Evolutionary conservation across 2,329 filamentous ascomycete genomes (phyloP).

Genomic region (Beauveria australis): DNA sequence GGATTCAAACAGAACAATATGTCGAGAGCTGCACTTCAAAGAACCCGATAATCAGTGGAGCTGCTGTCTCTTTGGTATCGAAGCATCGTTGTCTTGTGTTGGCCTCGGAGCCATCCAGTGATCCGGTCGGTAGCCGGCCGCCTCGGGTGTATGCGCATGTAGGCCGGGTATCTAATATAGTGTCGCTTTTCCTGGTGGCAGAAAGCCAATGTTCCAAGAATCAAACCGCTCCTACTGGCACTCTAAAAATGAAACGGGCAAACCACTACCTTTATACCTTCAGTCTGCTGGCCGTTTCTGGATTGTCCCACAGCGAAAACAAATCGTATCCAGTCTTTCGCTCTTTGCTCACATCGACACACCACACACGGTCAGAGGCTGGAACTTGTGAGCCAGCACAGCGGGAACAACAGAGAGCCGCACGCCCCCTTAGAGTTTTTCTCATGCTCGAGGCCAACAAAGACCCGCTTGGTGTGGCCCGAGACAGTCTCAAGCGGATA

Average conservation of each 20-base stretch:
- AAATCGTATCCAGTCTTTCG: conserved; percentile 9
- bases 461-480: conserved; percentile 3
- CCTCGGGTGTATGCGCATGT: conserved; percentile 4
- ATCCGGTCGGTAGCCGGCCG: conserved; percentile 8
- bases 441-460: background rate
- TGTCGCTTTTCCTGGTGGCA: background rate
- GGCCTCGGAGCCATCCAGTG: background rate
- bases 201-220: background rate
- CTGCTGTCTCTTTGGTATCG: background rate
- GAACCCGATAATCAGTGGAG: background rate
- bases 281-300: conserved; percentile 3
- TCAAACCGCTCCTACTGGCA: background rate
- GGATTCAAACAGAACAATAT: background rate
- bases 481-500: conserved; percentile 4
- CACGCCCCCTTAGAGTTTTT: conserved; percentile 5
- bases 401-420: background rate
- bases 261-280: conserved; percentile 10
- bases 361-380: background rate
- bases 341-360: conserved; percentile 2
- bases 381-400: background rate
- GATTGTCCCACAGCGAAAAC: conserved; percentile 9
- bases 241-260: background rate
- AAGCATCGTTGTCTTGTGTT: background rate
- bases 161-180: background rate
- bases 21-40: background rate